Base-by-base conservation (phyloP, 2,329 filamentous ascomycete species). In the Cercospora sesami region DNA sequence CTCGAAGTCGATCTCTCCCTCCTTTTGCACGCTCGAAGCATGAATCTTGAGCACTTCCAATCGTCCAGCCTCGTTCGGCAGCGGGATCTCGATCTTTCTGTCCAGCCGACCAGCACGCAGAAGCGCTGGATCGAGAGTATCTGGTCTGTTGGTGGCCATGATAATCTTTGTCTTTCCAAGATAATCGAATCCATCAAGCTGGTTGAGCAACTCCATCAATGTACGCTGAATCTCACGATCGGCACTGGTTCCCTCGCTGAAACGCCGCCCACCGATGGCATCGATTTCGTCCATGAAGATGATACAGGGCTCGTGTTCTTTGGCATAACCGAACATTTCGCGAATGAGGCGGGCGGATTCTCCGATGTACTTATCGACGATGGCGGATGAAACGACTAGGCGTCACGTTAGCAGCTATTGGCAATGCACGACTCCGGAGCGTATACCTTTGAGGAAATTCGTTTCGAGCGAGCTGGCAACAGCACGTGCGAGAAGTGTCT, bases 231-330 rank as follows among this genome's bases (percentile, higher is more conserved):
- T 99, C 81, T 99, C 95, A 77, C 96, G 90, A 83, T 99, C 95
- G 61, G 95, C 95, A 68, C 93, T 97, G 62, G 95, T 99, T 74
- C 96, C 95, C 81, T 99, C 95, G 0, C 93, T 97, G 82, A 99
- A 99, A 76, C 95, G 88, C 76, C 96, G 89, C 71, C 96, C 96
- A 80, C 95, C 95, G 77, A 99, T 99, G 78, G 95, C 95, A 78
- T 99, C 95, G 78, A 99, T 99, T 83, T 99, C 95, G 85, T 99
- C 96, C 95, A 99, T 99, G 87, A 99, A 99, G 83, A 99, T 99
- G 81, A 99, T 99, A 81, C 95, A 99, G 45, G 95, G 95, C 81
- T 99, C 95, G 80, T 99, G 95, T 80, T 99, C 96, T 83, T 97
- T 98, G 76, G 96, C 95, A 78, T 99, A 99, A 67, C 95, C 96